A percentile compares a stretch with the other conserved stretches of the same genome.
phyloP scores from a whole-genome alignment of 2,329 filamentous ascomycete species.

The Botrytis tulipae region DNA sequence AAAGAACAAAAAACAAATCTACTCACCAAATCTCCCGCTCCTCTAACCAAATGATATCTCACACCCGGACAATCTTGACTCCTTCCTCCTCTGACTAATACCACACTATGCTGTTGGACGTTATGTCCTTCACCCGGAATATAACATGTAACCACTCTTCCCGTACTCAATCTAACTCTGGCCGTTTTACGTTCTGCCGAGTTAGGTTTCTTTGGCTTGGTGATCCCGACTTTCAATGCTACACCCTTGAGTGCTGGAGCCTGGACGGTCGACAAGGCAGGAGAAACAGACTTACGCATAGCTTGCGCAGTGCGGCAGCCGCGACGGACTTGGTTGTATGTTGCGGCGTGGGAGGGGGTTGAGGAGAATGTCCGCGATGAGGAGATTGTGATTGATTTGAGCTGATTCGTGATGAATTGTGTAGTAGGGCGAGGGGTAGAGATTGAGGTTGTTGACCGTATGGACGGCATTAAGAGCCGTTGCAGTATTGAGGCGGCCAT shows the following conservation, averaged over 20 bases:
- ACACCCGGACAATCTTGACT: conserved; percentile 98
- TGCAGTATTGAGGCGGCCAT: conserved; percentile 9
- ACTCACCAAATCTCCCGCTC: conserved; percentile 88
- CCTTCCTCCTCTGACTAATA: conserved; percentile 89
- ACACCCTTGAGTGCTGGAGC: conserved; percentile 91
- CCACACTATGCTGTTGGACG: conserved; percentile 97
- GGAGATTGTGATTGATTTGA: conserved; percentile 35
- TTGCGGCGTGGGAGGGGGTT: background rate
- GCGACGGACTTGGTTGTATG: conserved; percentile 23
- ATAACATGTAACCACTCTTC: conserved; percentile 85
- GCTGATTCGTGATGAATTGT: conserved; percentile 24
- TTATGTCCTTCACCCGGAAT: conserved; percentile 98
- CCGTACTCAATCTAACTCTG: conserved; percentile 82
- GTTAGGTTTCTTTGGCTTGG: conserved; percentile 98
- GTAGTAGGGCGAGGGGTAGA: background rate
- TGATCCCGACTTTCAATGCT: conserved; percentile 89
- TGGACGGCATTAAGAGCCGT: conserved; percentile 2
- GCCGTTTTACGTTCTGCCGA: conserved; percentile 96
- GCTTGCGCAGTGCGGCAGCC: conserved; percentile 78
- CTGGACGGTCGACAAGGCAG: conserved; percentile 67
- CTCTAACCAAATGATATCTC: conserved; percentile 88
- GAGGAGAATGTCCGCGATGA: conserved; percentile 34
- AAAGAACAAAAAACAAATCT: background rate
- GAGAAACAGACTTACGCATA: conserved; percentile 83
- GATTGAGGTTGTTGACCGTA: background rate